A percentile compares a stretch with the other conserved stretches of the same genome.
phyloP scores from a whole-genome alignment of 2,329 filamentous ascomycete genomes.

The Dothistroma septosporum region DNA sequence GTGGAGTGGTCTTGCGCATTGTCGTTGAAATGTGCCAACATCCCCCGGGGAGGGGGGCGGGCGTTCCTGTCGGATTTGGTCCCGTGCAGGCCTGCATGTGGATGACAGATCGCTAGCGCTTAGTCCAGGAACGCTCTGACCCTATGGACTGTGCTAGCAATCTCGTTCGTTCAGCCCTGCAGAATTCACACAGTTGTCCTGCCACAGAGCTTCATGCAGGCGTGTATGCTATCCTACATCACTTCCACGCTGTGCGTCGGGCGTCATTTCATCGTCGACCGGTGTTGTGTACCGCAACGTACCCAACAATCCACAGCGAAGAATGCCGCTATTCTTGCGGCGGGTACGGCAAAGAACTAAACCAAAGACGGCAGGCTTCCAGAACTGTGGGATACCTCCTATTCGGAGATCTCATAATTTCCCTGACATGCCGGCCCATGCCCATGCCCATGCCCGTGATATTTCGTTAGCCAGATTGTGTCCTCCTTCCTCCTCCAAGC shows the following conservation, averaged over 20 bases:
- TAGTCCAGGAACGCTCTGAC: neutral
- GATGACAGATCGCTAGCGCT: neutral
- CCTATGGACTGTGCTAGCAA: neutral
- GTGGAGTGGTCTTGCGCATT: neutral
- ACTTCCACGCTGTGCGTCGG: neutral
- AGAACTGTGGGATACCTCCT: slow-evolving; percentile 18
- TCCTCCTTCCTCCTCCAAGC: slow-evolving; percentile 26
- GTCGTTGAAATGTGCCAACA: neutral
- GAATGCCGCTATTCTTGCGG: neutral
- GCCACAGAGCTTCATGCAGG: neutral
- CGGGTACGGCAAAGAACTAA: slow-evolving; percentile 6
- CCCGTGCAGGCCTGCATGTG: neutral
- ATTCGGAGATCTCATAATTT: slow-evolving; percentile 21
- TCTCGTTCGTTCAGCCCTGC: neutral
- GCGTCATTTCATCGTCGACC: neutral
- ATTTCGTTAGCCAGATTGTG: slow-evolving; percentile 20
- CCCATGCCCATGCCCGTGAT: slow-evolving; percentile 25
- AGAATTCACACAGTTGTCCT: neutral
- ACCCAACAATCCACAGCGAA: neutral
- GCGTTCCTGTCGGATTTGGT: no score
- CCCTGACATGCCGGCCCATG: slow-evolving; percentile 23
- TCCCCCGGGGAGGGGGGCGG: no score
- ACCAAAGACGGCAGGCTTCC: slow-evolving; percentile 16
- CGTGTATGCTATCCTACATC: neutral
- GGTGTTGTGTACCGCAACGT: neutral